Percentiles rank a stretch among this genome's conserved stretches.
These are phyloP conservation scores for Astragalus membranaceus DNA, from an alignment of 306 rosid species.

Conservation along the genomic window DNA sequence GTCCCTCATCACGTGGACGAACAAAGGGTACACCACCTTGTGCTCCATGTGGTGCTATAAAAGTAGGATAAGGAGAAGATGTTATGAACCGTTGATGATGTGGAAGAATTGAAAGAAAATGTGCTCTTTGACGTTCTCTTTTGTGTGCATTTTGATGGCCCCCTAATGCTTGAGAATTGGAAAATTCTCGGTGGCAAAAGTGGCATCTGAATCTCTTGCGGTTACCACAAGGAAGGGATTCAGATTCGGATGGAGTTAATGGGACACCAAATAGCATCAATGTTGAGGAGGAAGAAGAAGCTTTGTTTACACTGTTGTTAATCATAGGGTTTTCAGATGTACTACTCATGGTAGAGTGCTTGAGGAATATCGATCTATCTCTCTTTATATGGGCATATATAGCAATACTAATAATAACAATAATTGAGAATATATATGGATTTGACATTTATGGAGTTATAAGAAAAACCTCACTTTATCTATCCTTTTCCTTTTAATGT, in stretches of 20 bases:
- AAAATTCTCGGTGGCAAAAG: slow-evolving; percentile 18
- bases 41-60: neutral
- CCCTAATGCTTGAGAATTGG: slow-evolving; percentile 31
- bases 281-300: neutral
- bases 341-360: neutral
- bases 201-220: slow-evolving; percentile 22
- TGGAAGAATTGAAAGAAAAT: neutral
- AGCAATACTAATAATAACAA: too few species aligned
- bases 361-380: neutral
- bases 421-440: too few species aligned
- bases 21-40: neutral
- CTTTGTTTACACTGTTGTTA: neutral
- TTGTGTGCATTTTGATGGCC: slow-evolving; percentile 43
- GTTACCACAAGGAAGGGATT: neutral
- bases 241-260: neutral
- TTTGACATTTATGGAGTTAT: too few species aligned
- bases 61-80: neutral
- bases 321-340: slow-evolving; percentile 1
- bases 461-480: too few species aligned
- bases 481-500: too few species aligned
- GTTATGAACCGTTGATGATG: slow-evolving; percentile 3
- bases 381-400: too few species aligned
- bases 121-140: slow-evolving; percentile 27
- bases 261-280: slow-evolving; percentile 20
- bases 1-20: neutral